Base-by-base conservation (phyloP, 192 early-diverging fungal species). In the Thamnidium elegans region DNA sequence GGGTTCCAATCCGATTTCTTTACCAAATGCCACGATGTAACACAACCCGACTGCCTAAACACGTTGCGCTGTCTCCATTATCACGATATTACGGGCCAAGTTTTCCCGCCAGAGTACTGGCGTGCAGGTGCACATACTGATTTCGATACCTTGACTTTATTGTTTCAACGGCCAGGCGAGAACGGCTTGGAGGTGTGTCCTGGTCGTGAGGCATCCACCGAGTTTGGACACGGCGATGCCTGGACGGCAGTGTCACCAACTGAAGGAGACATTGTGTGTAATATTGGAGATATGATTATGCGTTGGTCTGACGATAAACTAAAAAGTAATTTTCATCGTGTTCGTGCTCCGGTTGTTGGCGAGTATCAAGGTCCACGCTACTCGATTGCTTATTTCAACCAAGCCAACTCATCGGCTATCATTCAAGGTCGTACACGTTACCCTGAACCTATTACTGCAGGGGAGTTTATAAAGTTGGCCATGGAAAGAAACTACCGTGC, bases 291-390 rank as follows among this genome's bases (percentile, higher is more conserved):
- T 26, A 26, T 26, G 26, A 26, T 73, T 43, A 68, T 68, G 66
- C 67, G 71, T 14, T 73, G 66, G 71, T 64, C 54, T n/a, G 62
- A 73, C 32, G 71, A 73, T 64, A 39, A 19, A 7, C 48, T 73
- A 14, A 67, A 64, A 36, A 68, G 62, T 45, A 73, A 58, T 20
- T 26, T 26, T 26, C 26, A 26, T 26, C 26, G 26, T 26, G 26
- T 26, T 26, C 26, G 26, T 1, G 26, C 26, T 26, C 26, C 26
- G 26, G 26, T 1, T 26, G 26, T 26, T 1, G 26, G 26, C 26
- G 26, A 26, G 26, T 62, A 62, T 15, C 58, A 62, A 52, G 59
- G 59, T 1, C 52, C 70, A 2, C 70, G 70, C 26, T 66, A 71
- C 42, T 71, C 63, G 10, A 65, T 71, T 13, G 53, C 45, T 11